A percentile compares a stretch with the other conserved stretches of the same genome.
Conservation (phyloP, 192 early-diverging fungal genomes). For the Martensiomyces pterosporus region DNA sequence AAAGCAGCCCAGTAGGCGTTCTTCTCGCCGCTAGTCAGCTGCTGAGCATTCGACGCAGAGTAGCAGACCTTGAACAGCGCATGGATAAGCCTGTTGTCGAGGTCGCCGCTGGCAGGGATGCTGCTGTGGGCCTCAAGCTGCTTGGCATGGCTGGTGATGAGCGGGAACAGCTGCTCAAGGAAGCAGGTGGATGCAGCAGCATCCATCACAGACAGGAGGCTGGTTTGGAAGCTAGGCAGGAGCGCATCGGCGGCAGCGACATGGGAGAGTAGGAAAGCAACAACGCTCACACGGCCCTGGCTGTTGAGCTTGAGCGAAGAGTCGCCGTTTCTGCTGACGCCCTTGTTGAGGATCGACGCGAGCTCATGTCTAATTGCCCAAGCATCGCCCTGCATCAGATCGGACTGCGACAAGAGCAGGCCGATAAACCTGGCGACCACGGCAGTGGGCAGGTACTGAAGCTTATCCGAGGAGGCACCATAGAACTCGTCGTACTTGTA, state of each 20-base stretch:
- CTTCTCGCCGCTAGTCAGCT: conserved; percentile 1
- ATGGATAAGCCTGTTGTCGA: conserved; percentile 22
- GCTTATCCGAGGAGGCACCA: conserved; percentile 36
- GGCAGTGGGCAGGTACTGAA: conserved; percentile 56
- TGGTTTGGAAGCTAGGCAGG: conserved; percentile 37
- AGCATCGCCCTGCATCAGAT: conserved; percentile 18
- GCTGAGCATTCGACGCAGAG: conserved; percentile 8
- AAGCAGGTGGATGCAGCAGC: conserved; percentile 5
- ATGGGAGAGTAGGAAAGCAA: conserved; percentile 56
- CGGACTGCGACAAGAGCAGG: conserved; percentile 27
- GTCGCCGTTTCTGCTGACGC: conserved; percentile 14
- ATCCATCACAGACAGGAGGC: conserved; percentile 17
- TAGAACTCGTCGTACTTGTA: conserved; percentile 62
- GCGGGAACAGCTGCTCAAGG: conserved; percentile 30
- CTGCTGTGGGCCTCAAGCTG: conserved; percentile 3
- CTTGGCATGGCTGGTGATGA: conserved; percentile 12
- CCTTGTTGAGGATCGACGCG: conserved; percentile 36
- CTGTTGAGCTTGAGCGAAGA: conserved; percentile 17
- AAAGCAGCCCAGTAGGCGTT: conserved; percentile 19
- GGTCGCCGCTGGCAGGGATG: conserved; percentile 11
- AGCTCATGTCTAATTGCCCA: conserved; percentile 42
- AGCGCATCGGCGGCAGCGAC: conserved; percentile 41
- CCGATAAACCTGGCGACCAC: conserved; percentile 50
- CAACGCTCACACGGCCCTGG: conserved; percentile 36
- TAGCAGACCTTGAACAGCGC: conserved; percentile 27